Conservation (phyloP, 495 filamentous ascomycete species). For the Paragyromitra xinjiangensis region DNA sequence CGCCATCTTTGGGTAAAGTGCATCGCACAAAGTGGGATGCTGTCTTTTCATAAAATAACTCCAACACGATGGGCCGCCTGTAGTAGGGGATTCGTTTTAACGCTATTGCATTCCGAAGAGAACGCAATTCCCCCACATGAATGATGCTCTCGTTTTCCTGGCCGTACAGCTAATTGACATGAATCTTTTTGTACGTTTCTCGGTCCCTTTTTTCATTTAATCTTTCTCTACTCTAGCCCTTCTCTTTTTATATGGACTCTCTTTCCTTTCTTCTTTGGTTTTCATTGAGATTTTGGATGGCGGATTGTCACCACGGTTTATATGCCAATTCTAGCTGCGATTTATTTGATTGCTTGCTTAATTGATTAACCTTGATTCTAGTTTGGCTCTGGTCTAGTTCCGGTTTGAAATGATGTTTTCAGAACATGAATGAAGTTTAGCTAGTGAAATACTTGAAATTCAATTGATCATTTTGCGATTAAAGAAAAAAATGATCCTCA, state of each 20-base stretch:
- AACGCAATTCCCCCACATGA: not conserved
- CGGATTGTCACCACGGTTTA: too few species aligned
- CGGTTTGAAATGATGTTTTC: too few species aligned
- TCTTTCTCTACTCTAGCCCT: too few species aligned
- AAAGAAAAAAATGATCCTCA: too few species aligned
- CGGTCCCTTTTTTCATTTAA: not conserved
- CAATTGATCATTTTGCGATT: too few species aligned
- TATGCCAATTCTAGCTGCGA: too few species aligned
- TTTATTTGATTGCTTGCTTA: too few species aligned
- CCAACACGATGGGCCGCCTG: not conserved
- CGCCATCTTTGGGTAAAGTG: conserved; percentile 63
- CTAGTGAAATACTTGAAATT: too few species aligned
- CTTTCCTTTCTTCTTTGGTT: not conserved
- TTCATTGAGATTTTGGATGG: not conserved
- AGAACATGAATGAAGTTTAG: too few species aligned
- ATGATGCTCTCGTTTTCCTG: not conserved
- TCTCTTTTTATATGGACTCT: too few species aligned
- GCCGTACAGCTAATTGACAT: not conserved
- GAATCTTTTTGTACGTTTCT: not conserved
- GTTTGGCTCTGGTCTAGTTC: too few species aligned
- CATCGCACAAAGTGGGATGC: not conserved
- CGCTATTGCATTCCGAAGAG: not conserved
- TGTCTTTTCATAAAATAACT: not conserved
- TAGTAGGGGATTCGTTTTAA: not conserved
- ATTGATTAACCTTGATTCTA: too few species aligned